These are phyloP conservation scores for Colletotrichum caudatum DNA, from an alignment of 2,329 filamentous ascomycete genomes.

Conservation along the genomic window DNA sequence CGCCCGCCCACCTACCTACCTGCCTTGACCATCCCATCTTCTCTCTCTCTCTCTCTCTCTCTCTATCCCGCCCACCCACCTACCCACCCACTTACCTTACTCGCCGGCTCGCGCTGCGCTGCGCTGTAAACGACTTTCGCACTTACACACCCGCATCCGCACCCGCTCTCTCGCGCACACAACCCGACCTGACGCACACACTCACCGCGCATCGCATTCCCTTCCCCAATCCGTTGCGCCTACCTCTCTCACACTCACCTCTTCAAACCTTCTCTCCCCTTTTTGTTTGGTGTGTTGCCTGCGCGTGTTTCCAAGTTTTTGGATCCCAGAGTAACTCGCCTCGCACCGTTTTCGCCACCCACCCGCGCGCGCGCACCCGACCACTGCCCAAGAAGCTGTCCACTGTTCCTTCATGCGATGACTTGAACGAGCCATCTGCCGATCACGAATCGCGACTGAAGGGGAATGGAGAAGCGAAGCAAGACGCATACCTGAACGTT, in stretches of 20 bases:
- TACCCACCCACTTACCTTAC: slow-evolving; percentile 22
- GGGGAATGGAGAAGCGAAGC: slow-evolving; percentile 41
- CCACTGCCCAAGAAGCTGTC: slow-evolving; percentile 1
- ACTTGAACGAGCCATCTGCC: slow-evolving; percentile 38
- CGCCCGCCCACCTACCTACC: slow-evolving; percentile 13
- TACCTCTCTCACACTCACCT: slow-evolving; percentile 12
- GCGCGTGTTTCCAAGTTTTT: slow-evolving; percentile 30
- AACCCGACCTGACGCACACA: slow-evolving; percentile 34
- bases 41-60: slow-evolving; percentile 5
- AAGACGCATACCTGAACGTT: slow-evolving; percentile 40
- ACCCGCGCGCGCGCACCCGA: slow-evolving; percentile 15
- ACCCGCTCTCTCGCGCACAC: slow-evolving; percentile 28
- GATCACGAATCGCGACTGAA: slow-evolving; percentile 40
- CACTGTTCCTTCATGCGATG: slow-evolving; percentile 27
- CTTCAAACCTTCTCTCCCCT: slow-evolving; percentile 3
- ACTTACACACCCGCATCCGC: slow-evolving; percentile 35
- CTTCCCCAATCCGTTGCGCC: slow-evolving; percentile 27
- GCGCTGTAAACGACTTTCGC: slow-evolving; percentile 17
- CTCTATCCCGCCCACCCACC: neutral
- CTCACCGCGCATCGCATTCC: slow-evolving; percentile 36
- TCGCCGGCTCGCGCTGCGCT: slow-evolving; percentile 27
- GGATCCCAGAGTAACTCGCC: slow-evolving; percentile 1
- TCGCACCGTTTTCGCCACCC: slow-evolving; percentile 31
- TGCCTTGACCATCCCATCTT: slow-evolving; percentile 27
- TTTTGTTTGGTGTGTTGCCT: slow-evolving; percentile 15